A percentile compares a stretch with the other conserved stretches of the same genome.
These are phyloP conservation scores for Hymenoscyphus fructigenus DNA, from an alignment of 2,329 filamentous ascomycete genomes.

Conservation along the genomic window DNA sequence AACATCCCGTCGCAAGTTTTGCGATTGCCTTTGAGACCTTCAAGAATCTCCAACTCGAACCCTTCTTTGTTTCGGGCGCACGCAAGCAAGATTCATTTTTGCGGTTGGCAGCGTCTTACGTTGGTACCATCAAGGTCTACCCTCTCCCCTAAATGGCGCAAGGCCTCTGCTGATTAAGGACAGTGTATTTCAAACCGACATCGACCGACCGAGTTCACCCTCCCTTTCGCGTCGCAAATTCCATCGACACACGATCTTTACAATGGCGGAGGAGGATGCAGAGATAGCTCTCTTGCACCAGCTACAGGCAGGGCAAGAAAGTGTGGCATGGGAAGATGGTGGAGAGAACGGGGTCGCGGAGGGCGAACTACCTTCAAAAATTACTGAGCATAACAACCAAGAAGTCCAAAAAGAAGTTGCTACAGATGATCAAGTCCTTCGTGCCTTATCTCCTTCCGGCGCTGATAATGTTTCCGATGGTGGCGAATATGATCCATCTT, in stretches of 20 bases:
- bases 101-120: background rate
- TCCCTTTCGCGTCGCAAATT: slow-evolving; percentile 1
- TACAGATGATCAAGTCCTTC: slow-evolving; percentile 40
- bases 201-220: background rate
- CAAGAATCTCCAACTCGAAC: background rate
- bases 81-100: background rate
- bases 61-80: slow-evolving; percentile 1
- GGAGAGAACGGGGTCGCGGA: slow-evolving; percentile 31
- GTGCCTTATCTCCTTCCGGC: slow-evolving; percentile 38
- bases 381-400: slow-evolving; percentile 38
- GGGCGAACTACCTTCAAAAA: slow-evolving; percentile 36
- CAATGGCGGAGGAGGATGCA: slow-evolving; percentile 39
- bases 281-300: slow-evolving; percentile 40
- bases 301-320: slow-evolving; percentile 38
- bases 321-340: slow-evolving; percentile 33
- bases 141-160: background rate
- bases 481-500: slow-evolving; percentile 36
- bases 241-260: slow-evolving; percentile 13
- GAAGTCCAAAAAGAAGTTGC: slow-evolving; percentile 38
- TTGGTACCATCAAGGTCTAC: background rate
- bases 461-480: slow-evolving; percentile 32
- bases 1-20: background rate
- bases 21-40: background rate
- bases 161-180: background rate
- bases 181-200: background rate